A percentile compares a stretch with the other conserved stretches of the same genome.
Conservation (phyloP, 2,329 filamentous ascomycete genomes). For the Ophiostoma perfectum region DNA sequence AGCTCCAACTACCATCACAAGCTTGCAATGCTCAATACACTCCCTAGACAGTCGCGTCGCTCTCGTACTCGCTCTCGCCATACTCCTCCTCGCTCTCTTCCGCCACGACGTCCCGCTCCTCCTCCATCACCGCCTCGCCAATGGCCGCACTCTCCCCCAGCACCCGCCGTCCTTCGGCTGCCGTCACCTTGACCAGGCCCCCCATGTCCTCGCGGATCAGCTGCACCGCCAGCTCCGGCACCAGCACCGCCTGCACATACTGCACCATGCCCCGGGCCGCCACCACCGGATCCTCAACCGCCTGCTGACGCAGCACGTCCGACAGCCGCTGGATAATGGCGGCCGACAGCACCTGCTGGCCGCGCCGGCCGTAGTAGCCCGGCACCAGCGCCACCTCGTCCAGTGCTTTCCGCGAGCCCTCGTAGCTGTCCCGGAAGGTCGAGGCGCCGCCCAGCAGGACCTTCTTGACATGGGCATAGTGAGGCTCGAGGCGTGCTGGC, state of each 20-base stretch:
- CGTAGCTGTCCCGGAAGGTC: conserved; percentile 55
- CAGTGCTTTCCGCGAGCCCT: conserved; percentile 27
- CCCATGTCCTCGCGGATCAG: conserved; percentile 55
- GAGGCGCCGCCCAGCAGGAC: conserved; percentile 52
- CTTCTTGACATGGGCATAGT: conserved; percentile 50
- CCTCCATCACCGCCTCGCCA: conserved; percentile 62
- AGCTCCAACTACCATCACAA: too few relatives aligned
- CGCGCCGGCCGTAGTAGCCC: conserved; percentile 79
- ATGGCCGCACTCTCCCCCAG: conserved; percentile 62
- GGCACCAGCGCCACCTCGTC: conserved; percentile 45
- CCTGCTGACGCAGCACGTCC: conserved; percentile 53
- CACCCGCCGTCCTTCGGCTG: conserved; percentile 45
- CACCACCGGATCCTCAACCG: conserved; percentile 60
- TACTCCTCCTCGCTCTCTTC: conserved; percentile 22
- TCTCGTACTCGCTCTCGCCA: not conserved
- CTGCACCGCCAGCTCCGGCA: conserved; percentile 60
- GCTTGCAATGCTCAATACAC: too few relatives aligned
- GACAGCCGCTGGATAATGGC: conserved; percentile 58
- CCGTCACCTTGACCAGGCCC: conserved; percentile 17
- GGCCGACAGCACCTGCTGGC: conserved; percentile 66
- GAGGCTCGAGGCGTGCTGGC: conserved; percentile 50
- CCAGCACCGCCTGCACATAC: conserved; percentile 69
- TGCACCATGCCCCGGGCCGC: conserved; percentile 60
- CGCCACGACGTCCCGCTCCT: conserved; percentile 53
- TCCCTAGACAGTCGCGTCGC: not conserved